Evolutionary conservation across 2,329 filamentous ascomycete genomes (phyloP).

Genomic region (Sarocladiaceae sp.): DNA sequence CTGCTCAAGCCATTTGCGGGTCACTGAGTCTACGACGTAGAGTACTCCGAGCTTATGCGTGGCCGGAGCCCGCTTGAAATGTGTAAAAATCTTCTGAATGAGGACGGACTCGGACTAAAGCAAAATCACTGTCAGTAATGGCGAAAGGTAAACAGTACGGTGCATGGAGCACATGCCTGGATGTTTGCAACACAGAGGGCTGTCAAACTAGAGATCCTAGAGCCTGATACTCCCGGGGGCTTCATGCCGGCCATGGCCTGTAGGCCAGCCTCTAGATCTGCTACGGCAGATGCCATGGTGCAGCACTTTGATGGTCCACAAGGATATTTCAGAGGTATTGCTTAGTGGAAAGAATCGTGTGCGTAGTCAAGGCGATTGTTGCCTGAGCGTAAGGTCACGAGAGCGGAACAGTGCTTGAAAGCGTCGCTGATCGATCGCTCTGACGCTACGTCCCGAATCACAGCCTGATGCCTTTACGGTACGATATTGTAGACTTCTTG

Average conservation of each 20-base stretch:
- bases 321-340: neutral
- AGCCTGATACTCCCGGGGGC: slow-evolving; percentile 87
- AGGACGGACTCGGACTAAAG: slow-evolving; percentile 83
- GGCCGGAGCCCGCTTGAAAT: slow-evolving; percentile 89
- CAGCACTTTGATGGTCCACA: neutral
- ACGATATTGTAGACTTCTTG: slow-evolving; percentile 6
- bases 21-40: slow-evolving; percentile 99
- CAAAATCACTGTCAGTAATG: neutral
- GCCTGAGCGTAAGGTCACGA: slow-evolving; percentile 5
- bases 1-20: slow-evolving; percentile 96
- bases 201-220: slow-evolving; percentile 84
- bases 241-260: slow-evolving; percentile 89
- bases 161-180: slow-evolving; percentile 54
- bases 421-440: neutral
- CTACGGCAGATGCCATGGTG: slow-evolving; percentile 74
- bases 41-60: slow-evolving; percentile 98
- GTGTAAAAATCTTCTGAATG: slow-evolving; percentile 92
- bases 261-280: slow-evolving; percentile 83
- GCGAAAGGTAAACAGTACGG: neutral
- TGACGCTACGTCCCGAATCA: neutral
- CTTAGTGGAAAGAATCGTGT: neutral
- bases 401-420: neutral
- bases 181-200: slow-evolving; percentile 82
- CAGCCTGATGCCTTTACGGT: slow-evolving; percentile 2
- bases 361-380: neutral